These are phyloP conservation scores for Ustilago shanxiensis DNA, from an alignment of 1,284 basidiomycete species.

Conservation along the genomic window DNA sequence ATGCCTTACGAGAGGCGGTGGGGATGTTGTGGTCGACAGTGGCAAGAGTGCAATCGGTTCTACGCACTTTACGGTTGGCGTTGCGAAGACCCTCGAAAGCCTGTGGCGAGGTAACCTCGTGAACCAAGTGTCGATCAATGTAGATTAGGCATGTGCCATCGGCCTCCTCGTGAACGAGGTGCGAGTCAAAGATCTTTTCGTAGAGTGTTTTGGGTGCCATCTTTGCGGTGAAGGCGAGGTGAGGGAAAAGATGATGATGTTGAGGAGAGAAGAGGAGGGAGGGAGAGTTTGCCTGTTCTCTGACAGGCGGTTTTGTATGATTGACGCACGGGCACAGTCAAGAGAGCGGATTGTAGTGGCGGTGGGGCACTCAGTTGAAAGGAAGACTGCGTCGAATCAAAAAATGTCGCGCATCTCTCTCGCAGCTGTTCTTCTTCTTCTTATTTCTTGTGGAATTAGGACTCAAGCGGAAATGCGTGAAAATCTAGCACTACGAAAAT, in stretches of 20 bases:
- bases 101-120: slow-evolving; percentile 69
- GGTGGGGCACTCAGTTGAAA: no score
- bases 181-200: slow-evolving; percentile 68
- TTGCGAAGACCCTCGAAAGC: slow-evolving; percentile 68
- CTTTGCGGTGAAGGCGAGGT: slow-evolving; percentile 15
- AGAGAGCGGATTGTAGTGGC: no score
- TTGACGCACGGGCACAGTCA: background rate
- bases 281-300: no score
- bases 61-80: slow-evolving; percentile 61
- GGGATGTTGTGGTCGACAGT: slow-evolving; percentile 70
- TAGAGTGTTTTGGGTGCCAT: slow-evolving; percentile 63
- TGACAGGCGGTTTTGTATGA: background rate
- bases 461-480: slow-evolving; percentile 30
- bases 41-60: slow-evolving; percentile 68
- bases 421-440: background rate
- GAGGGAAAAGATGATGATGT: slow-evolving; percentile 6
- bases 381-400: background rate
- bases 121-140: slow-evolving; percentile 68
- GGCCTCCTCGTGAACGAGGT: slow-evolving; percentile 63
- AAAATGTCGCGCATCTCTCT: background rate
- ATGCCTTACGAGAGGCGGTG: slow-evolving; percentile 63
- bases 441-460: slow-evolving; percentile 39
- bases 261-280: background rate
- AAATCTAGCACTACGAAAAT: slow-evolving; percentile 17
- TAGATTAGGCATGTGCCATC: slow-evolving; percentile 67